Conservation (phyloP, 176 grass and related monocot genomes). For the Oryza rufipogon region DNA sequence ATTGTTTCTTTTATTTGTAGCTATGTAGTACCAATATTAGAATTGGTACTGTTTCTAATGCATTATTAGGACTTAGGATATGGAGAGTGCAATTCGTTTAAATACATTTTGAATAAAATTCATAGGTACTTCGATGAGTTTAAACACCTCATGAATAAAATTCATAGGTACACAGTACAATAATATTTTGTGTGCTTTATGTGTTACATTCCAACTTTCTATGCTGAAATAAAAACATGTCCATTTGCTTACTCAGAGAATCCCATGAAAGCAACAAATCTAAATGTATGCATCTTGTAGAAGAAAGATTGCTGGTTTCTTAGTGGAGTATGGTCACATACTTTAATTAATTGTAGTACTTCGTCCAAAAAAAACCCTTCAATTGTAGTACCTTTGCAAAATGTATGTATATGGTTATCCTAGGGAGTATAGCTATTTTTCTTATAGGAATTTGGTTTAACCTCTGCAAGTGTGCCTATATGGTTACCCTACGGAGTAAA, state of each 20-base stretch:
- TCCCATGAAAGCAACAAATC: not conserved
- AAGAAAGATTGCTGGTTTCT: not conserved
- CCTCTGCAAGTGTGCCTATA: not conserved
- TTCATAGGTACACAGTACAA: not conserved
- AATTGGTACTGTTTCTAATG: not conserved
- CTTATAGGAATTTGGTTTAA: not conserved
- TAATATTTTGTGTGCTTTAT: not conserved
- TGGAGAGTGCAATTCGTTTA: too few relatives aligned
- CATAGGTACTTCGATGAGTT: too few relatives aligned
- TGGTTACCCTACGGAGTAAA: not conserved
- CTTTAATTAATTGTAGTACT: not conserved
- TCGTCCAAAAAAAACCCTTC: too few relatives aligned
- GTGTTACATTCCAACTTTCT: not conserved
- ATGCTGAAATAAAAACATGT: not conserved
- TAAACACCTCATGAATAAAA: not conserved
- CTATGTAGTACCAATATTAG: not conserved
- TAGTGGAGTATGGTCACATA: not conserved
- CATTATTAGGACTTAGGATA: not conserved
- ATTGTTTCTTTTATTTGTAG: not conserved
- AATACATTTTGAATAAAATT: not conserved
- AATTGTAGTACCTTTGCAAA: not conserved
- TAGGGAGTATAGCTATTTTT: not conserved
- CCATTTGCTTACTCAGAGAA: not conserved
- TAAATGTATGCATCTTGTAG: not conserved
- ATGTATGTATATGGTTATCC: not conserved